Percentiles rank a stretch among this genome's conserved stretches.
Conservation (phyloP, 192 early-diverging fungal species). For the Gaertneriomyces semiglobifer region DNA sequence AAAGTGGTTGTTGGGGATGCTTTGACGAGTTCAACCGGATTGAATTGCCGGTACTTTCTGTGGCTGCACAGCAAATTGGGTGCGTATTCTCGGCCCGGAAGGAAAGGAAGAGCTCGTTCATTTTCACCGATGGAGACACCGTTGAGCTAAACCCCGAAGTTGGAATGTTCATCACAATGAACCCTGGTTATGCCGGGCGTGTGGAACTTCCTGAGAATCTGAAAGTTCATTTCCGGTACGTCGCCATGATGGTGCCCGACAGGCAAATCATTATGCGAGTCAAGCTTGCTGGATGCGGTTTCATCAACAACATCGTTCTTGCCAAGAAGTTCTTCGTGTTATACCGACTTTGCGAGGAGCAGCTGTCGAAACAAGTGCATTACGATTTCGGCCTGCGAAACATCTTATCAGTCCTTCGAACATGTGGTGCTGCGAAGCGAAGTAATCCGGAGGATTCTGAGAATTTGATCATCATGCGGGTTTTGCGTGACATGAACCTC, state of each 20-base stretch:
- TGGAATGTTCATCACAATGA: slow-evolving; percentile 69
- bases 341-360: slow-evolving; percentile 62
- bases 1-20: slow-evolving; percentile 63
- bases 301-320: slow-evolving; percentile 60
- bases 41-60: slow-evolving; percentile 61
- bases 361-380: slow-evolving; percentile 65
- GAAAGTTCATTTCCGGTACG: slow-evolving; percentile 65
- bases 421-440: slow-evolving; percentile 61
- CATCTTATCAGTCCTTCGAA: slow-evolving; percentile 62
- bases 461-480: slow-evolving; percentile 63
- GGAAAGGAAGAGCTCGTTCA: slow-evolving; percentile 56
- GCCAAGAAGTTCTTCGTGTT: slow-evolving; percentile 68
- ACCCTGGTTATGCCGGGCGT: slow-evolving; percentile 65
- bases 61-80: slow-evolving; percentile 65
- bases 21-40: slow-evolving; percentile 70
- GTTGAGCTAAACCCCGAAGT: slow-evolving; percentile 68
- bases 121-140: slow-evolving; percentile 66
- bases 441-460: slow-evolving; percentile 59
- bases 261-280: slow-evolving; percentile 66
- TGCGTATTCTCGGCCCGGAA: slow-evolving; percentile 60
- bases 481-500: slow-evolving; percentile 64
- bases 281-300: slow-evolving; percentile 65
- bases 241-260: slow-evolving; percentile 69
- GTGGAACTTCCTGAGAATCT: slow-evolving; percentile 66
- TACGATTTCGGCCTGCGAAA: slow-evolving; percentile 66